phyloP scores from a whole-genome alignment of 345 rosid species.

The Mallotus nudiflorus region DNA sequence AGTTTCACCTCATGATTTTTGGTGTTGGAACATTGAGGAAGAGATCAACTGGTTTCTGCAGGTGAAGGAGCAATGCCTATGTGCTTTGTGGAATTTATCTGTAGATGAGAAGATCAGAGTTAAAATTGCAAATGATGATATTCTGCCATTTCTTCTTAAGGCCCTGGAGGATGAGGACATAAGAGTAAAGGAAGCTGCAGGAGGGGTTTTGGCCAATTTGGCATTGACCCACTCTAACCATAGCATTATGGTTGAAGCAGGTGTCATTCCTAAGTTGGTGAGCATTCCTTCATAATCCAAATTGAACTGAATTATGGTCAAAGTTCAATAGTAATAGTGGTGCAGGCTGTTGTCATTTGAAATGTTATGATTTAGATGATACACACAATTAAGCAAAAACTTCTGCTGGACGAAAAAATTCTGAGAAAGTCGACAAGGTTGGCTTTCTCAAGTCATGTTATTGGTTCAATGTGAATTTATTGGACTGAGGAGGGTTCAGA shows the following conservation, averaged over 20 bases:
- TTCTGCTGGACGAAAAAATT: not conserved
- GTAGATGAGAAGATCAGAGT: conserved; percentile 66
- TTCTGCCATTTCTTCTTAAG: conserved; percentile 56
- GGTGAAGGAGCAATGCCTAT: conserved; percentile 81
- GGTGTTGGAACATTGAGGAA: conserved; percentile 30
- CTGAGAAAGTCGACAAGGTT: not conserved
- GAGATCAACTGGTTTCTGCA: conserved; percentile 31
- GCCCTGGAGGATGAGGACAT: conserved; percentile 66
- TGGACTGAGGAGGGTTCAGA: not conserved
- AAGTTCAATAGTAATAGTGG: not conserved
- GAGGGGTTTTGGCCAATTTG: conserved; percentile 81
- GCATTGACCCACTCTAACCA: conserved; percentile 61
- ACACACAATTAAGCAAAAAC: not conserved
- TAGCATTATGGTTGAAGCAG: conserved; percentile 67
- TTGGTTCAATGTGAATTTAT: not conserved
- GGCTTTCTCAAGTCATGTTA: not conserved
- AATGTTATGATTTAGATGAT: not conserved
- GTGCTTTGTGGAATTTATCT: conserved; percentile 82
- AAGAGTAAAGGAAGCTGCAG: conserved; percentile 75
- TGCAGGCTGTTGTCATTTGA: not conserved
- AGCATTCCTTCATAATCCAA: conserved; percentile 24
- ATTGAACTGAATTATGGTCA: not conserved
- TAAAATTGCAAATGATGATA: conserved; percentile 58
- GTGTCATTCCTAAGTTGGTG: conserved; percentile 78
- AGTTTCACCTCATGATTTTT: conserved; percentile 9